phyloP scores from a whole-genome alignment of 2,329 filamentous ascomycete genomes.

The Trichoderma koningii region DNA sequence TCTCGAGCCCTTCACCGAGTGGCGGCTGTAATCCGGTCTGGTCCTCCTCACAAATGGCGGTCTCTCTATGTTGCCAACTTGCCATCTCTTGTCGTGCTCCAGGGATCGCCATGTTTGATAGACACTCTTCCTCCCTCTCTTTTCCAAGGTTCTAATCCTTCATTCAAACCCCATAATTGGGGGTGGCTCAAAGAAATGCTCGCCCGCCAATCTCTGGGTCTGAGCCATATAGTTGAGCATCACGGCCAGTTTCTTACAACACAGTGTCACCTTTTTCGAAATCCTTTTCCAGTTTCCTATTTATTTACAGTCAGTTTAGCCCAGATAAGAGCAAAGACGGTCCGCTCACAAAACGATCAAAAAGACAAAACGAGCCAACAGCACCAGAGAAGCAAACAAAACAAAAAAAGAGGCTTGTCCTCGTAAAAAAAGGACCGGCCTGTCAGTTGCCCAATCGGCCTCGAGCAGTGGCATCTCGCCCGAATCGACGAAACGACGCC shows the following conservation, averaged over 20 bases:
- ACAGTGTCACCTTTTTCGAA: background rate
- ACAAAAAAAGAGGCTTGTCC: background rate
- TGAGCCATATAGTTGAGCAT: slow-evolving; percentile 15
- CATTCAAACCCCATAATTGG: background rate
- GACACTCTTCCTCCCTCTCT: background rate
- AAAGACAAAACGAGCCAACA: background rate
- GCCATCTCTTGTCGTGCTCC: background rate
- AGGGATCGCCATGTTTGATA: background rate
- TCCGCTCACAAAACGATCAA: no score
- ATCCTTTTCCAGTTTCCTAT: background rate
- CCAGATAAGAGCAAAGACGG: slow-evolving; percentile 4
- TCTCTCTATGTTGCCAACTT: no score
- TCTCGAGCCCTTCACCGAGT: no score
- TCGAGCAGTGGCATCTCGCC: slow-evolving; percentile 15
- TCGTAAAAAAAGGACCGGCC: background rate
- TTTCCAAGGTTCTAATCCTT: no score
- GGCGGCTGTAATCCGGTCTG: no score
- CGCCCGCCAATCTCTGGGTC: background rate
- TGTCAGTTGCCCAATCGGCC: slow-evolving; percentile 20
- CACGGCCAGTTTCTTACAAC: no score
- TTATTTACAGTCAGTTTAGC: background rate
- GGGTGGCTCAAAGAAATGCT: slow-evolving; percentile 4
- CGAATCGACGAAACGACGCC: slow-evolving; percentile 12
- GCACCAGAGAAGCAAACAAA: background rate
- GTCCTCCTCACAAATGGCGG: background rate